Evolutionary conservation across 2,329 filamentous ascomycete species (phyloP), one percentile per base, ranked within the genome.

Genomic region (Beauveria pseudobassiana): DNA sequence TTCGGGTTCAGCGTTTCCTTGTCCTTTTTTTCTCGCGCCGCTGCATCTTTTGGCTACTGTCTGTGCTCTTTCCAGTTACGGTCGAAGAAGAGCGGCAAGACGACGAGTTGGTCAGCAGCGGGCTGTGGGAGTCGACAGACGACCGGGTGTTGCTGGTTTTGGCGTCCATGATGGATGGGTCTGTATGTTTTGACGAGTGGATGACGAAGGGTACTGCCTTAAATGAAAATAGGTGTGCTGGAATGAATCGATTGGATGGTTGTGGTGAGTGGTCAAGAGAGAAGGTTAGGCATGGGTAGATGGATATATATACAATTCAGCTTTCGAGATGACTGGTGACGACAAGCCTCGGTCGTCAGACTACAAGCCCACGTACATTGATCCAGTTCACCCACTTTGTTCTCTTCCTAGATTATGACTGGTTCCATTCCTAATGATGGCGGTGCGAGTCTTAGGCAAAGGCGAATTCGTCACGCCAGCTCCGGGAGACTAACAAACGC

Each of bases 111-210:
- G 20, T 20, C 30, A 59, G 56, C 20, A 51, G 45, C n/a, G 56
- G 56, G 46, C 56, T 59, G 30, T 43, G 20, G 34, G 46, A 50
- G 56, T 59, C 56, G 46, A 58, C 56, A 1, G 56, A 59, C 10
- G 46, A 20, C 9, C 46, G 56, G 4, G 46, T 42, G 30, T 49
- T 49, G 45, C 40, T 49, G 28, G 43, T 10, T 42, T 43, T 59
- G 22, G 46, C 16, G 46, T 59, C 34, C 46, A 59, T 59, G 54
- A 5, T 43, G 20, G 5, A 16, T 12, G 24, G 6, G 12, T 20
- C 9, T 40, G 7, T 53, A 20, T 16, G n/a, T 22, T 38, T 38
- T 38, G 34, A 6, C 34, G 9, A 38, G 34, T 6, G 9, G 34
- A 14, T 38, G 34, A 38, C 14, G 12, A 3, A 34, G 30, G 14